Evolutionary conservation across 1,284 basidiomycete species (phyloP).

Genomic region (Cutaneotrichosporon cavernicola): DNA sequence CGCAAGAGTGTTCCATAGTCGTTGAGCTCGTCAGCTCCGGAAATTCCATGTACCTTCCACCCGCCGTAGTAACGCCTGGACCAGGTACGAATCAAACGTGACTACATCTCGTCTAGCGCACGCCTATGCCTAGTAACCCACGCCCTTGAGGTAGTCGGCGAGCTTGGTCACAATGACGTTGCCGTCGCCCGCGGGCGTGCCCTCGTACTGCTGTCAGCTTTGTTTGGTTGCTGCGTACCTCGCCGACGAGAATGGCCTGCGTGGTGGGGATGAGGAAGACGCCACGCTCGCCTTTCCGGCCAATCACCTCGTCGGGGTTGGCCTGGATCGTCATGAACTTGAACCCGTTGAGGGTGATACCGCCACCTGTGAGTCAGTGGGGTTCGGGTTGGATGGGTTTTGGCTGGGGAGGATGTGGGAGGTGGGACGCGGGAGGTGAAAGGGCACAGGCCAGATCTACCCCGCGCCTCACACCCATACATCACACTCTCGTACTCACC

Average conservation of each 20-base stretch:
- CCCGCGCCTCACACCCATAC: not conserved
- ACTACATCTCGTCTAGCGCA: no score
- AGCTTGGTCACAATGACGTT: conserved; percentile 70
- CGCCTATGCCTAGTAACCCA: conserved; percentile 49
- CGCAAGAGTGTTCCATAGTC: conserved; percentile 7
- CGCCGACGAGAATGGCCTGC: conserved; percentile 79
- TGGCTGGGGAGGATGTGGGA: not conserved
- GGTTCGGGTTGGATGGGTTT: not conserved
- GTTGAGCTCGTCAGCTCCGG: not conserved
- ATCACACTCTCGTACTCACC: conserved; percentile 38
- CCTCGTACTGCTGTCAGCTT: conserved; percentile 57
- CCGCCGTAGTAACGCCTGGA: no score
- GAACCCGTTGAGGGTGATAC: conserved; percentile 67
- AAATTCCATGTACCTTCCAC: conserved; percentile 7
- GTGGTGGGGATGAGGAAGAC: conserved; percentile 80
- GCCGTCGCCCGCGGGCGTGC: conserved; percentile 64
- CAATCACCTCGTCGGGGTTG: conserved; percentile 66
- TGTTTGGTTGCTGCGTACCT: conserved; percentile 47
- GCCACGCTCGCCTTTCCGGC: conserved; percentile 76
- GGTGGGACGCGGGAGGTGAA: not conserved
- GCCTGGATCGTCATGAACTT: conserved; percentile 78
- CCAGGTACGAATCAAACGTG: not conserved
- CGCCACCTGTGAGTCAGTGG: conserved; percentile 54
- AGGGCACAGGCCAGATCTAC: not conserved
- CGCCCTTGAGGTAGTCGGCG: conserved; percentile 75